Percentiles rank a stretch among this genome's conserved stretches.
Evolutionary conservation across 179 eudicot genomes (phyloP).

Genomic region (Silene noctiflora): DNA sequence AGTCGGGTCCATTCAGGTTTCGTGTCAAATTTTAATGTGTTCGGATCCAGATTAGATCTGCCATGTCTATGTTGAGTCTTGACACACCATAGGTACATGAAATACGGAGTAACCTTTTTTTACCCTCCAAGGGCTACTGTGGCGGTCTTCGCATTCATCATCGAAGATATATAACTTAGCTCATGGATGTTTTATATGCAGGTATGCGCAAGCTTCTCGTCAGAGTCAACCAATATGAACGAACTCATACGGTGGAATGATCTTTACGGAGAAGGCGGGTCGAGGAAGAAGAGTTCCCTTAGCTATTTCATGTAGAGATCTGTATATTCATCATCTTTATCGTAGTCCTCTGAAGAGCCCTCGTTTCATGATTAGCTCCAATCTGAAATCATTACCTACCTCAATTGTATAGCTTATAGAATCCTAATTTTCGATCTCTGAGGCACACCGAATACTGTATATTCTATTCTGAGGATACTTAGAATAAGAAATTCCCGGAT

Average conservation of each 20-base stretch:
- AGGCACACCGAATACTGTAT: constrained; percentile 20
- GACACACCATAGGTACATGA: too few species aligned
- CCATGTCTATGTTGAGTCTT: too few species aligned
- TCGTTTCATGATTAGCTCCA: neutral
- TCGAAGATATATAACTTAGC: too few species aligned
- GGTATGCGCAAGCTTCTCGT: constrained; percentile 96
- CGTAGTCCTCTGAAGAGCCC: neutral
- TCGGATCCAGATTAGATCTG: too few species aligned
- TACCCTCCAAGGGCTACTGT: too few species aligned
- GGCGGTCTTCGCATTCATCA: too few species aligned
- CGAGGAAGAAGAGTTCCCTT: constrained; percentile 77
- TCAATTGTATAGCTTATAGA: constrained; percentile 36
- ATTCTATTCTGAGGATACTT: too few species aligned
- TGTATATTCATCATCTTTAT: constrained; percentile 24
- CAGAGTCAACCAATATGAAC: constrained; percentile 70
- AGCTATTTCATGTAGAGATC: constrained; percentile 80
- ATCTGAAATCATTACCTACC: neutral
- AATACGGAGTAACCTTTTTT: too few species aligned
- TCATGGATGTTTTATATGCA: constrained; percentile 27
- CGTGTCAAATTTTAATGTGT: too few species aligned
- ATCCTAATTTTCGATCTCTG: constrained; percentile 20
- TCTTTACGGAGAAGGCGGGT: constrained; percentile 94
- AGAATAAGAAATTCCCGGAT: constrained; percentile 23
- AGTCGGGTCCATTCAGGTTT: too few species aligned
- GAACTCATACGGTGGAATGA: constrained; percentile 88